Evolutionary conservation across 148 eudicot species (phyloP), one percentile per base, ranked within the genome.

Genomic region (Oxyria digyna): DNA sequence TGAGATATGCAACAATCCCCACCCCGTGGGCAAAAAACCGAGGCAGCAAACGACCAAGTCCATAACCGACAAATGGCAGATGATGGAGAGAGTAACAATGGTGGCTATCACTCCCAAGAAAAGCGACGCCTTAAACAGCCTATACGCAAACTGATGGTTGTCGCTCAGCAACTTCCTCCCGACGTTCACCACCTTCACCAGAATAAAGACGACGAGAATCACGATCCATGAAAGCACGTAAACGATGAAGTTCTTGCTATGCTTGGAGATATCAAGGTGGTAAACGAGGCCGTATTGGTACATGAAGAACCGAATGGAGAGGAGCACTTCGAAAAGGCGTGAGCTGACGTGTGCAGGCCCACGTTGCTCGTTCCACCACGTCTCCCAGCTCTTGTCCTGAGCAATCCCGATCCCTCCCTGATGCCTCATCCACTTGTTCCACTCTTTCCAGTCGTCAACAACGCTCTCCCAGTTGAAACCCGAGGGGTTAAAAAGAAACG

Each of bases 361-460:
- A 66, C 87, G 96, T 68, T 91, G 96, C 69, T 94, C 96, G 42
- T 85, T 77, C 99, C 99, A 95, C 99, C 99, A 95, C 2, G 99
- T 91, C 78, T 91, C 91, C 99, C 99, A 95, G 72, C 99, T 91
- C 75, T 95, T 95, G 72, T 95, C 99, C 48, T 86, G 89, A 29
- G 80, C 85, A 72, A 91, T 88, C 42, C 99, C 99, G 35, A 95
- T 84, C 8, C 97, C 97, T 7, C 99, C 97, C 49, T 84, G 87
- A 48, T 95, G 93, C 73, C 77, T 79, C 35, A 95, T 87, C 99
- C 99, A 91, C 75, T 95, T 95, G 72, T 87, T 91, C 96, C 92
- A 95, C 29, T 88, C 93, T 71, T 80, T 82, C 97, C 99, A 91
- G 70, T 95, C 99, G 67, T 95, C 97, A 9, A 91, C 85, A 41